A percentile compares a stretch with the other conserved stretches of the same genome.
Evolutionary conservation across 441 rosid species (phyloP).

Genomic region (Erysimum pusillum): DNA sequence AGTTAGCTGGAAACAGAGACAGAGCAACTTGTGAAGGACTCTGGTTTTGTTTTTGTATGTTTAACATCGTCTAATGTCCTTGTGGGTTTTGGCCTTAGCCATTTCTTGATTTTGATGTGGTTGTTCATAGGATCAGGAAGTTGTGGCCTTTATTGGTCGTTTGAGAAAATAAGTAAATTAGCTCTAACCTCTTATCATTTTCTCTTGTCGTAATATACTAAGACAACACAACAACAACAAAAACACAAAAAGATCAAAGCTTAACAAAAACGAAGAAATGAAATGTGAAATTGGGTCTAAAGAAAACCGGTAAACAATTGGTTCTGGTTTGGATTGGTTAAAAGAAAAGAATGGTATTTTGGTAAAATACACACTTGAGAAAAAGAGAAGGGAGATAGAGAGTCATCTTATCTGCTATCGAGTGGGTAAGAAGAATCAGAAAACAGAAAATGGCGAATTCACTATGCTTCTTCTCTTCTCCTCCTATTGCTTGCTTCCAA

Average conservation of each 20-base stretch:
- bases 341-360: constrained; percentile 23
- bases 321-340: constrained; percentile 8
- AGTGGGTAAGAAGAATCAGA: constrained; percentile 49
- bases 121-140: constrained; percentile 33
- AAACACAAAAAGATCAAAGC: neutral
- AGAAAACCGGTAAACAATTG: constrained; percentile 23
- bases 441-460: constrained; percentile 60
- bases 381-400: neutral
- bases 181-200: constrained; percentile 21
- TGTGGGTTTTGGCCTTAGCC: constrained; percentile 24
- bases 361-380: neutral
- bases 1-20: constrained; percentile 31
- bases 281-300: constrained; percentile 16
- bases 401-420: constrained; percentile 42
- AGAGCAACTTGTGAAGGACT: constrained; percentile 37
- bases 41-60: constrained; percentile 22
- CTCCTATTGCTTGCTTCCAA: constrained; percentile 55
- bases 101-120: constrained; percentile 22
- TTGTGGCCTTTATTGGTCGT: constrained; percentile 23
- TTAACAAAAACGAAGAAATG: neutral
- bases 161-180: constrained; percentile 33
- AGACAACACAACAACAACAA: neutral
- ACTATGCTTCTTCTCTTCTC: constrained; percentile 51
- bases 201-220: neutral
- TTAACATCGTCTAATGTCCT: constrained; percentile 13